These are phyloP conservation scores for Zoysia pacifica DNA, from an alignment of 176 grass and related monocot species.

Conservation along the genomic window DNA sequence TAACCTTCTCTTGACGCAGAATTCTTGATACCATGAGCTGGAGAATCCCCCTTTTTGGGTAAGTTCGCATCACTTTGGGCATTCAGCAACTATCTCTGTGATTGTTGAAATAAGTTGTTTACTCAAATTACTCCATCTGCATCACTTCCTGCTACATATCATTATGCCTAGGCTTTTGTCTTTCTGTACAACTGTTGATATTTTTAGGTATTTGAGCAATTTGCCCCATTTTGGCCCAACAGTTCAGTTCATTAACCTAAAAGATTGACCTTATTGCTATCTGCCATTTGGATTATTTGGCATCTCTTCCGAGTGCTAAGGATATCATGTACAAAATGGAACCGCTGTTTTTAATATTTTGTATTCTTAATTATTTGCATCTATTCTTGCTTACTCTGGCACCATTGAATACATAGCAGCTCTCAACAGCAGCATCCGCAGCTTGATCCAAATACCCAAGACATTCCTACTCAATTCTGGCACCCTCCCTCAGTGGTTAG, in stretches of 20 bases:
- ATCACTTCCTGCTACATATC: not conserved
- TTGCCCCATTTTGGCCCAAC: too few relatives aligned
- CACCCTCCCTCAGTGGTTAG: slow-evolving; percentile 62
- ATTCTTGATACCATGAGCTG: slow-evolving; percentile 61
- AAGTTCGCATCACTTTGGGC: slow-evolving; percentile 28
- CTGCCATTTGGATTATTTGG: not conserved
- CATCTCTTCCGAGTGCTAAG: not conserved
- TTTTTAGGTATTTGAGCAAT: not conserved
- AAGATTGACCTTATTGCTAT: not conserved
- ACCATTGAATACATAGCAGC: slow-evolving; percentile 38
- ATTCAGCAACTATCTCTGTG: not conserved
- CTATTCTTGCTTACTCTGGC: slow-evolving; percentile 8
- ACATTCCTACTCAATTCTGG: slow-evolving; percentile 71
- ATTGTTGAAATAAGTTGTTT: slow-evolving; percentile 8
- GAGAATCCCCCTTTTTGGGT: slow-evolving; percentile 86
- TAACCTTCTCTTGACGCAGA: slow-evolving; percentile 35
- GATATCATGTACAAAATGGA: not conserved
- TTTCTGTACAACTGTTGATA: not conserved
- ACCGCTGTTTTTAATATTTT: too few relatives aligned
- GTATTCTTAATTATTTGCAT: not conserved
- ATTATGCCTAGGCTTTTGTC: not conserved
- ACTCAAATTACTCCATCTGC: not conserved
- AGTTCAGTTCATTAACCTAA: not conserved
- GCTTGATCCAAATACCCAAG: slow-evolving; percentile 63
- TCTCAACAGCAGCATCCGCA: slow-evolving; percentile 42